Base-by-base conservation (phyloP, 345 rosid genomes). In the Kandelia obovata region DNA sequence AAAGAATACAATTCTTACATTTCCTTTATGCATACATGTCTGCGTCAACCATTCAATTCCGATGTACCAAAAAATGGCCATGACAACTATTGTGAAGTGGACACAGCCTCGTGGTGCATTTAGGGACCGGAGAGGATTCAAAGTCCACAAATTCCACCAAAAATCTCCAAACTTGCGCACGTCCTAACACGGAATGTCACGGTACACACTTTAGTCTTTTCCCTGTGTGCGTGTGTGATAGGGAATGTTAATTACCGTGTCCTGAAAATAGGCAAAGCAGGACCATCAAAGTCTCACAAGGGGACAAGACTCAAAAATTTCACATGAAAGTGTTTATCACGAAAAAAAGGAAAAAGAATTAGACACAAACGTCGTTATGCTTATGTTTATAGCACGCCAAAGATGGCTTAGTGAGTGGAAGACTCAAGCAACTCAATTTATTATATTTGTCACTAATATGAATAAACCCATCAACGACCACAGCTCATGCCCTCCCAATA, bases 71-170 rank as follows among this genome's bases (percentile, higher is more conserved):
- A 13, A 11, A 43, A 43, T 56, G 31, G 59, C 6, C 59, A 10
- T 56, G 16, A 11, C 31, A 56, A 27, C 25, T 25, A 56, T 56
- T 56, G 59, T 3, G 16, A 21, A 56, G 25, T 56, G 59, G 28
- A 56, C 11, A 56, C 59, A 3, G 7, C 16, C 59, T 56, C 9
- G 26, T 16, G 59, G 28, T n/a, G 6, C 26, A 25, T 56, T 25
- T 0, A 25, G 1, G 6, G 49, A 13, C 43, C 47, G 47, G 35
- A 27, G 37, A 31, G 26, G n/a, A 25, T 6, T 27, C 6, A 30
- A 53, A 28, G 68, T 73, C 72, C 37, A 67, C 70, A 25, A 73
- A 34, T 66, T 73, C 67, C 49, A 62, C 68, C 30, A 30, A 49
- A 67, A 73, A 23, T 67, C 26, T 67, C 68, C 68, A 62, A 67